Conservation (phyloP, 352 stramenopile genomes). For the Phytophthora macrochlamydospora region DNA sequence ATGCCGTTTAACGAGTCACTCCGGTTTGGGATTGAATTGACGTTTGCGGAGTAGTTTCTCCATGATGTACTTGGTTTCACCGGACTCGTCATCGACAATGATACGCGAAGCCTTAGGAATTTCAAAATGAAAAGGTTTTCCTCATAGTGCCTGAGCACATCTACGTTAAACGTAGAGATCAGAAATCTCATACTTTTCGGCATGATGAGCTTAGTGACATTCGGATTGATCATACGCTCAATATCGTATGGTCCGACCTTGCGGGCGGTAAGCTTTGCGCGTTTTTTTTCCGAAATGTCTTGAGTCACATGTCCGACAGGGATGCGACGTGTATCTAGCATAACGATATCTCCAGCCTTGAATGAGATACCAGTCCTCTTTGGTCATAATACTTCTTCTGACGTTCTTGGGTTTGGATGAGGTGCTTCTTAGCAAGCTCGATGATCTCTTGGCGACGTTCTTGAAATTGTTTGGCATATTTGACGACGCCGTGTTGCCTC, state of each 20-base stretch:
- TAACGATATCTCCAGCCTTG: constrained; percentile 12
- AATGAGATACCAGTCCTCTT: constrained; percentile 3
- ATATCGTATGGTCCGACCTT: no score
- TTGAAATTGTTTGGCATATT: constrained; percentile 15
- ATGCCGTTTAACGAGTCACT: constrained; percentile 19
- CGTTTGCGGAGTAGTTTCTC: constrained; percentile 1
- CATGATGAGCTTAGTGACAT: no score
- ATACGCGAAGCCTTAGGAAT: constrained; percentile 1
- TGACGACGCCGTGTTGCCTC: constrained; percentile 1
- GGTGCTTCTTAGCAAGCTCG: constrained; percentile 4
- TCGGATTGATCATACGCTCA: no score
- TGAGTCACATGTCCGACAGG: background rate
- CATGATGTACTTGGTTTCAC: constrained; percentile 10
- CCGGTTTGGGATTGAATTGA: constrained; percentile 14
- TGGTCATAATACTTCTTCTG: constrained; percentile 22
- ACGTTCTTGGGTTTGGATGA: constrained; percentile 5
- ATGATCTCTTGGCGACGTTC: constrained; percentile 10
- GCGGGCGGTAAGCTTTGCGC: no score
- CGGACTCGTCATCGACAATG: constrained; percentile 1
- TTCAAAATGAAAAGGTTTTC: no score
- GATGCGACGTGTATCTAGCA: constrained; percentile 13
- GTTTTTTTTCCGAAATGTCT: no score
- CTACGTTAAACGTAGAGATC: no score
- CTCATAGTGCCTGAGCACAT: no score
- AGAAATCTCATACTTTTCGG: no score